phyloP scores from a whole-genome alignment of 2,329 filamentous ascomycete species.

The Monilinia laxa region DNA sequence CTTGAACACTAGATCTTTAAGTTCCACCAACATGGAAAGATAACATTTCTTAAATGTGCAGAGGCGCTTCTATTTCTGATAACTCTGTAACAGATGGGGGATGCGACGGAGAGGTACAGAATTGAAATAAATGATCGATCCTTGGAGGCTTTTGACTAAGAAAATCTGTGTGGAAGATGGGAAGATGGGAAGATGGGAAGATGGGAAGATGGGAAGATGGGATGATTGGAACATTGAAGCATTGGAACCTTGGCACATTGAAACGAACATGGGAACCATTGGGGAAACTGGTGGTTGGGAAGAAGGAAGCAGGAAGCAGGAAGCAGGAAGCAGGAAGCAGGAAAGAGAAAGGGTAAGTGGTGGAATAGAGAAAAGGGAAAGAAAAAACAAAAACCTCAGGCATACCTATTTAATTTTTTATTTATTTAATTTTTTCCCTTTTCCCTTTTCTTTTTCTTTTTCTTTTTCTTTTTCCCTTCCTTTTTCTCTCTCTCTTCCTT shows the following conservation, averaged over 20 bases:
- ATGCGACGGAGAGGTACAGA: constrained; percentile 22
- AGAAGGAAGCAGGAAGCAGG: not conserved
- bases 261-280: not conserved
- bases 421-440: not conserved
- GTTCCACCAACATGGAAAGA: constrained; percentile 3
- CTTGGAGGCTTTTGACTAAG: constrained; percentile 7
- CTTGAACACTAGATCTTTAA: constrained; percentile 26
- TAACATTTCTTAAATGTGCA: constrained; percentile 7
- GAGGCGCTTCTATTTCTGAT: constrained; percentile 20
- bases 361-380: no score
- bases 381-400: constrained; percentile 14
- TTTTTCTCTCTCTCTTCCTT: not conserved
- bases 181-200: no score
- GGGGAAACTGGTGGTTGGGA: not conserved
- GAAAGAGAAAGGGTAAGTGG: no score
- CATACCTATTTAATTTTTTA: constrained; percentile 17
- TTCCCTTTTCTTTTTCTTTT: not conserved
- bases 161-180: not conserved
- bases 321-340: no score
- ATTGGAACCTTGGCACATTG: not conserved
- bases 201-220: no score
- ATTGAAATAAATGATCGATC: constrained; percentile 19
- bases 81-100: constrained; percentile 13
- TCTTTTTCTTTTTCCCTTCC: not conserved
- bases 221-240: no score